These are phyloP conservation scores for Paramecium tetraurelia DNA, from an alignment of 73 alveolate genomes.

Conservation along the genomic window DNA sequence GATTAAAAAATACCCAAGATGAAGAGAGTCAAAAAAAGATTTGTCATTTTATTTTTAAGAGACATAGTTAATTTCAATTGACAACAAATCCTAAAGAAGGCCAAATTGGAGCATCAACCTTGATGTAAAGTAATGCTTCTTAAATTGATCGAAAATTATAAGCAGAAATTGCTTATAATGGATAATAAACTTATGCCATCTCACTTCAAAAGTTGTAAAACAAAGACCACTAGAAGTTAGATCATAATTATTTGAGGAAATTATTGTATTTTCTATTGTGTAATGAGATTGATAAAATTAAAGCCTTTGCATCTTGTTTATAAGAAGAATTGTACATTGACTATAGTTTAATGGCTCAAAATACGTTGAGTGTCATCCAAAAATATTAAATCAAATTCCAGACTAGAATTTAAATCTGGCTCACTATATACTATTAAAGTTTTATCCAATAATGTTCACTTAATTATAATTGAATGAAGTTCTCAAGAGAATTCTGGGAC, in stretches of 20 bases:
- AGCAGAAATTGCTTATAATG: constrained; percentile 26
- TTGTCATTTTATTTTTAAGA: constrained; percentile 29
- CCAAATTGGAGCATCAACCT: not conserved
- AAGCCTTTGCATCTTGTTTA: constrained; percentile 16
- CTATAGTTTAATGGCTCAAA: not conserved
- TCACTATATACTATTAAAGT: not conserved
- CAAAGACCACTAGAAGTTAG: constrained; percentile 11
- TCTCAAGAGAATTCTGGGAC: not conserved
- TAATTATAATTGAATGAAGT: not conserved
- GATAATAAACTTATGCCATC: not conserved
- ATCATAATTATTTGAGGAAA: constrained; percentile 54
- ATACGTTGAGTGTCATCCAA: not conserved
- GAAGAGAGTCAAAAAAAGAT: constrained; percentile 48
- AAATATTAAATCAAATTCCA: constrained; percentile 9
- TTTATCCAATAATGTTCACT: not conserved
- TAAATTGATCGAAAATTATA: not conserved
- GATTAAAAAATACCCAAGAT: not conserved
- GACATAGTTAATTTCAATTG: not conserved
- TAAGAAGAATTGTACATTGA: constrained; percentile 13
- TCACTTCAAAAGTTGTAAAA: not conserved
- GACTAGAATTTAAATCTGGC: constrained; percentile 32
- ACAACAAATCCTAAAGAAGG: not conserved
- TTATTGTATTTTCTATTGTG: constrained; percentile 19
- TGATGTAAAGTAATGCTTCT: not conserved
- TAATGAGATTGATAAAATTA: constrained; percentile 55